A percentile compares a stretch with the other conserved stretches of the same genome.
Evolutionary conservation across 257 asterid genomes (phyloP).

Genomic region (Rauvolfia tetraphylla): DNA sequence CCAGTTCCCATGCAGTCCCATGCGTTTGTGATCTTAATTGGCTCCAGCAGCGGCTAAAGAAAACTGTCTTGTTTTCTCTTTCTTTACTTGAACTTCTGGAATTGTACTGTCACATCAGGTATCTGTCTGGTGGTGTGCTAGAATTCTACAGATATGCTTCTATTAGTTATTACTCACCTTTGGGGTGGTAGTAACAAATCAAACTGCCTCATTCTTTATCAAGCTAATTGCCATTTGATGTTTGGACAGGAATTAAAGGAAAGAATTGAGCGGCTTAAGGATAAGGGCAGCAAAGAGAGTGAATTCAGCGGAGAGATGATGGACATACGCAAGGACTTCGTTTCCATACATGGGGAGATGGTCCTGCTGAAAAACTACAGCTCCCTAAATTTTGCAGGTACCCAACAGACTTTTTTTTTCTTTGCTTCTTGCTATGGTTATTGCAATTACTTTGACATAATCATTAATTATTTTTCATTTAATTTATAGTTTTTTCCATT

Average conservation of each 20-base stretch:
- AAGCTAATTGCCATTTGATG: constrained; percentile 11
- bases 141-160: not conserved
- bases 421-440: not conserved
- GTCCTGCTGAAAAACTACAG: constrained; percentile 86
- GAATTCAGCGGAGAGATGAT: constrained; percentile 71
- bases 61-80: not conserved
- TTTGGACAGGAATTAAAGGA: constrained; percentile 65
- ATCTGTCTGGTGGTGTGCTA: not conserved
- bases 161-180: not conserved
- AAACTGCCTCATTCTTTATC: not conserved
- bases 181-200: not conserved
- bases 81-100: not conserved
- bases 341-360: constrained; percentile 90
- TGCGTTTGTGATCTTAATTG: constrained; percentile 4
- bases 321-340: constrained; percentile 71
- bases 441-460: not conserved
- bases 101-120: not conserved
- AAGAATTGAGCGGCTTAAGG: constrained; percentile 57
- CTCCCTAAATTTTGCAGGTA: constrained; percentile 94
- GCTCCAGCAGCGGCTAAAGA: not conserved
- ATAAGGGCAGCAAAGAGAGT: constrained; percentile 35
- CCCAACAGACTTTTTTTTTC: not conserved
- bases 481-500: no score
- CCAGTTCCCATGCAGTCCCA: not conserved
- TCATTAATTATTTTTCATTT: no score